Conservation (phyloP, 2,329 filamentous ascomycete species). For the Dendryphion nanum region DNA sequence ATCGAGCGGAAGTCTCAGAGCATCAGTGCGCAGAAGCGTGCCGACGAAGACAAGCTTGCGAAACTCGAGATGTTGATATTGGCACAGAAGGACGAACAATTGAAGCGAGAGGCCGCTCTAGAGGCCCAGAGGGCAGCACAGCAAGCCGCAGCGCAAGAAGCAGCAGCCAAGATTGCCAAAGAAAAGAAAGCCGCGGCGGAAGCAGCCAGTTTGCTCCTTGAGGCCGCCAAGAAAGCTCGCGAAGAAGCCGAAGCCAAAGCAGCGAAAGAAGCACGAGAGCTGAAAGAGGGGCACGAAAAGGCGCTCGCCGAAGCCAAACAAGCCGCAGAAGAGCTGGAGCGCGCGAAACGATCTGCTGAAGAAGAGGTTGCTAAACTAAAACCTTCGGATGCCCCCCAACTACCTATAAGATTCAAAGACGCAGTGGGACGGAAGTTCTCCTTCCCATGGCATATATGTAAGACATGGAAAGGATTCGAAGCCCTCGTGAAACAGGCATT, state of each 20-base stretch:
- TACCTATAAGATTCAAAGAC: conserved; percentile 87
- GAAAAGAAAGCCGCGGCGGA: conserved; percentile 36
- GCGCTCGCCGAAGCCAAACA: conserved; percentile 45
- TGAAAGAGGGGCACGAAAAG: conserved; percentile 50
- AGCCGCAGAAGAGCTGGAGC: conserved; percentile 45
- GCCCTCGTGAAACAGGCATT: conserved; percentile 47
- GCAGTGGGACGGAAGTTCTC: conserved; percentile 90
- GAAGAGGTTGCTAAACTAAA: conserved; percentile 40
- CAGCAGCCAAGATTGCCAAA: conserved; percentile 47
- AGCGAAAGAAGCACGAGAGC: conserved; percentile 28
- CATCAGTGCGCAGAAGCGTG: too few relatives aligned
- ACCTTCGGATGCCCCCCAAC: conserved; percentile 57
- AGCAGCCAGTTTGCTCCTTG: conserved; percentile 17
- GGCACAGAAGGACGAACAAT: conserved; percentile 36
- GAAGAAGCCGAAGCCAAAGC: conserved; percentile 26
- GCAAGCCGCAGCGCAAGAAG: conserved; percentile 39
- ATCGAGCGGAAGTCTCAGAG: conserved; percentile 36
- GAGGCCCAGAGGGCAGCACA: conserved; percentile 15
- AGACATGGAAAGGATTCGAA: conserved; percentile 66
- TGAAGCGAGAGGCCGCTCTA: conserved; percentile 25
- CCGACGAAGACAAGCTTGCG: conserved; percentile 29
- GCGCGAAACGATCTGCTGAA: conserved; percentile 49
- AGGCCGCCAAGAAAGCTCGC: conserved; percentile 24
- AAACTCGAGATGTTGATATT: conserved; percentile 35
- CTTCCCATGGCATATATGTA: conserved; percentile 83